Conservation (phyloP, 2,329 filamentous ascomycete species). For the Purpureocillium takamizusanense region DNA sequence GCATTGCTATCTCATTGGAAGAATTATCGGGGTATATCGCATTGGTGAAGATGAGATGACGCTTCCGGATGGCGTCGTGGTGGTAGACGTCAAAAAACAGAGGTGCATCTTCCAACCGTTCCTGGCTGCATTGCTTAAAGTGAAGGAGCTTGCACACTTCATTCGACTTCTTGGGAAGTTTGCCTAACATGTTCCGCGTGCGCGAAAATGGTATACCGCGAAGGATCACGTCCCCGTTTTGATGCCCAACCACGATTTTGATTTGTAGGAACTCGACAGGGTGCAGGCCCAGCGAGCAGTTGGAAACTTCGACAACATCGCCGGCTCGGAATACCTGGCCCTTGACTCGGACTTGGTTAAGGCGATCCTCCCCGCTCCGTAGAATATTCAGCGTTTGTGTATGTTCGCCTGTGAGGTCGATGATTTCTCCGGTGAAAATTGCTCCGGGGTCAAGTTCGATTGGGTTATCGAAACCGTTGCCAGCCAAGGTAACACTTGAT, state of each 20-base stretch:
- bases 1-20: conserved; percentile 2
- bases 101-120: conserved; percentile 20
- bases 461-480: background rate
- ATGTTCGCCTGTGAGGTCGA: conserved; percentile 24
- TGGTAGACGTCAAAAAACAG: conserved; percentile 32
- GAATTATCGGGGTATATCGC: conserved; percentile 30
- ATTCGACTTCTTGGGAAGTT: conserved; percentile 28
- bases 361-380: conserved; percentile 11
- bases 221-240: conserved; percentile 14
- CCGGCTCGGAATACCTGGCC: conserved; percentile 10
- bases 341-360: conserved; percentile 9
- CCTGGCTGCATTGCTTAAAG: conserved; percentile 19
- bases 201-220: conserved; percentile 29
- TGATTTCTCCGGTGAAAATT: conserved; percentile 14
- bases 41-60: conserved; percentile 48
- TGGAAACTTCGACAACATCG: conserved; percentile 18
- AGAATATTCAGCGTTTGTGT: conserved; percentile 6
- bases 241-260: conserved; percentile 26
- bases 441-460: background rate
- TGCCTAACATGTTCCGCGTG: conserved; percentile 22
- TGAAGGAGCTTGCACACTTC: conserved; percentile 31
- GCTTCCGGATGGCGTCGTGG: conserved; percentile 24
- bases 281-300: conserved; percentile 12
- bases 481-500: background rate
- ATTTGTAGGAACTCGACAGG: conserved; percentile 30